Base-by-base conservation (phyloP, 1,284 basidiomycete species). In the Cutaneotrichosporon cyanovorans region DNA sequence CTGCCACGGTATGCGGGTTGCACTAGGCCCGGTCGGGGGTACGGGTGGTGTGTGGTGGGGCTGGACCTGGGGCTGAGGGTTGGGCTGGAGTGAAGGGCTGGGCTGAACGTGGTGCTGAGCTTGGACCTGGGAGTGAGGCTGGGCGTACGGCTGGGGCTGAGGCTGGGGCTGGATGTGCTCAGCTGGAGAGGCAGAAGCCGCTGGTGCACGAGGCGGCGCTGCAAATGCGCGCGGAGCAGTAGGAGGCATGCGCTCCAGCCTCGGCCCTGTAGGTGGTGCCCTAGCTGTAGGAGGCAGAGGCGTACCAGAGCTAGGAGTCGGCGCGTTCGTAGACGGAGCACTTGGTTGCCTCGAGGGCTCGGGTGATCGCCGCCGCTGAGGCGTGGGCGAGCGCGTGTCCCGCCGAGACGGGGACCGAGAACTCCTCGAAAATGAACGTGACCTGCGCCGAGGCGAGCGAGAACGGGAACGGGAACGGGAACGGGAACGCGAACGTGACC, bases 161-260 rank as follows among this genome's bases (percentile, higher is more conserved):
- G n/a, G n/a, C n/a, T n/a, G n/a, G n/a, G n/a, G n/a, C n/a, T n/a
- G n/a, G n/a, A n/a, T n/a, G n/a, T n/a, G n/a, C n/a, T 40, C 39
- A 22, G 33, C 37, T 8, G 35, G 15, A 33, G 37, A 22, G 35
- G 34, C 34, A 40, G 37, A 42, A 2, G 41, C 38, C 2, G 39
- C 21, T 3, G 48, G 35, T 2, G 45, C 42, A 19, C 45, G 40
- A 18, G 42, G 48, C 2, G 33, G 23, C 8, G 43, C 32, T 5
- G 40, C n/a, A 18, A 23, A 42, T 2, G 59, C 61, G 20, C 59
- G 44, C 11, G 58, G 57, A 3, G 57, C 56, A 1, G 60, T 58
- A 0, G 62, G 58, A 5, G 49, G 41, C 14, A 32, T 22, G 36
- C 45, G 48, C 22, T 46, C 45, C 0, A 60, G 37, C 12, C 47